These are phyloP conservation scores for Prunella vulgaris DNA, from an alignment of 257 asterid species.

Conservation along the genomic window DNA sequence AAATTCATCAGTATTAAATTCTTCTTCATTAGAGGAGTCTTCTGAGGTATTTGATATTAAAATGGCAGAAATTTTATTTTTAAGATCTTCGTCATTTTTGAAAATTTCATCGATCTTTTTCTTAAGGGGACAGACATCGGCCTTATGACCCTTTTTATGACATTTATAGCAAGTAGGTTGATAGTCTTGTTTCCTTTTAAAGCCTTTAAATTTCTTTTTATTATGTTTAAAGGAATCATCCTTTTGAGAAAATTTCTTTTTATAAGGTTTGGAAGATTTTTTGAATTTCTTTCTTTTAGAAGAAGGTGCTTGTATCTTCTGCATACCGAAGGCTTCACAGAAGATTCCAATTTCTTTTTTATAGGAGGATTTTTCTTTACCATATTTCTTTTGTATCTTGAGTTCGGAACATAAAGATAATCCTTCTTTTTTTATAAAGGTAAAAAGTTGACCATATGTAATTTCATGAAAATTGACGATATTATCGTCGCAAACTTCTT, in stretches of 20 bases:
- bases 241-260: too few species aligned
- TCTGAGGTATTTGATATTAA: too few species aligned
- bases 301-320: not conserved
- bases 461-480: not conserved
- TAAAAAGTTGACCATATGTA: not conserved
- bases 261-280: too few species aligned
- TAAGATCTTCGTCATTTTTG: not conserved
- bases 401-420: not conserved
- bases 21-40: not conserved
- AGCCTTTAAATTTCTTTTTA: too few species aligned
- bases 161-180: not conserved
- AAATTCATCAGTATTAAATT: too few species aligned
- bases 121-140: not conserved
- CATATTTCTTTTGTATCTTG: not conserved
- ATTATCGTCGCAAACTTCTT: too few species aligned
- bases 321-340: not conserved
- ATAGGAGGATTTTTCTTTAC: not conserved
- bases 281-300: too few species aligned
- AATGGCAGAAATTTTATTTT: not conserved
- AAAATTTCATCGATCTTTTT: not conserved
- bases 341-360: not conserved
- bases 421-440: not conserved
- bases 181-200: too few species aligned
- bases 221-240: too few species aligned
- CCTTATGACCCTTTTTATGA: not conserved